phyloP scores from a whole-genome alignment of 2,329 filamentous ascomycete genomes.

The Fusarium sororula region DNA sequence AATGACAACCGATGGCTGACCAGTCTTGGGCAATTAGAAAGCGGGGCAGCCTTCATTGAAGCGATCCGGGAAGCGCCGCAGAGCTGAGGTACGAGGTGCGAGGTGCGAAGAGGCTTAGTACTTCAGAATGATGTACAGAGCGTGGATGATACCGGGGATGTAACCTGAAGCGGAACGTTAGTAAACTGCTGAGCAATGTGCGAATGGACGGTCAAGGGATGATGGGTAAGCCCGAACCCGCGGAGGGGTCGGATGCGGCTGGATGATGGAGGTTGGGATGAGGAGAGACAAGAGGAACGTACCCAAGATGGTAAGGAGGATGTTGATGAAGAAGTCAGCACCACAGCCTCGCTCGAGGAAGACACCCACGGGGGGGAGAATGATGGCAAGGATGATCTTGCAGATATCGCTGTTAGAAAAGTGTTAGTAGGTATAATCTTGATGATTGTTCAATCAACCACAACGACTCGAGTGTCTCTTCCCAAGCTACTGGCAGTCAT shows the following conservation, averaged over 20 bases:
- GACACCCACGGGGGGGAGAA: constrained; percentile 90
- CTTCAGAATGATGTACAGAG: constrained; percentile 92
- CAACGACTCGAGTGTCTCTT: neutral
- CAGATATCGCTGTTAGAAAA: constrained; percentile 59
- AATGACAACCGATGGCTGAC: constrained; percentile 17
- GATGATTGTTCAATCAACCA: neutral
- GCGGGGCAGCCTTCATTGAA: constrained; percentile 24
- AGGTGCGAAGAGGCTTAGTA: constrained; percentile 64
- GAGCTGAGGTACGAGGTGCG: constrained; percentile 13
- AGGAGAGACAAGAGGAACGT: constrained; percentile 38
- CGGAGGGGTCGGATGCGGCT: constrained; percentile 53
- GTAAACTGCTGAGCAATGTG: constrained; percentile 13
- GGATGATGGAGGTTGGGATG: neutral
- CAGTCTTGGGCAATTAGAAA: constrained; percentile 15
- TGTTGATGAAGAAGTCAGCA: constrained; percentile 90
- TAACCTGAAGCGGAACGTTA: constrained; percentile 52
- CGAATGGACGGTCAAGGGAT: neutral
- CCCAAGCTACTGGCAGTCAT: neutral
- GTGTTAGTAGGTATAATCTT: constrained; percentile 9
- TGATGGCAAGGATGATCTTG: constrained; percentile 84
- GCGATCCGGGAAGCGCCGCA: constrained; percentile 16
- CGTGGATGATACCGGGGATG: constrained; percentile 89
- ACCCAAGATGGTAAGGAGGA: constrained; percentile 81
- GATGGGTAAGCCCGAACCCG: constrained; percentile 2
- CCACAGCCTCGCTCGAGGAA: constrained; percentile 94